Percentiles rank a stretch among this genome's conserved stretches.
These are phyloP conservation scores for Tylopilus intermedius DNA, from an alignment of 768 basidiomycete species.

Conservation along the genomic window DNA sequence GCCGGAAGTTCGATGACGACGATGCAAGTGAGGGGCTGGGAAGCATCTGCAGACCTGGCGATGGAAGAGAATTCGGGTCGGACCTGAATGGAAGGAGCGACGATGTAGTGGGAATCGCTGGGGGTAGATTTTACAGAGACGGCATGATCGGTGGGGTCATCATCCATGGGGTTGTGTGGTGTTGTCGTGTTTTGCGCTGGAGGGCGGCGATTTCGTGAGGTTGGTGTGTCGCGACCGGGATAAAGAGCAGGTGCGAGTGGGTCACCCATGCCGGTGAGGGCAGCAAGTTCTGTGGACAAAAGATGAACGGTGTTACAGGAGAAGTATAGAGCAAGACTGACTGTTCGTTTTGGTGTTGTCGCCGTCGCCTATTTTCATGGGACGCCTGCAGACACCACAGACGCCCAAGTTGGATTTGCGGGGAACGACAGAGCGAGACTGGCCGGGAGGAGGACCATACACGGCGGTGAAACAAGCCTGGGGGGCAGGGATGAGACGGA, in stretches of 20 bases:
- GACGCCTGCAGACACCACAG: conserved; percentile 93
- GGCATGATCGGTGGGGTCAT: conserved; percentile 74
- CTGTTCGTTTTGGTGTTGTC: conserved; percentile 84
- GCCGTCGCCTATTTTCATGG: conserved; percentile 92
- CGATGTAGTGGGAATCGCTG: conserved; percentile 61
- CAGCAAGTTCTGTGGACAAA: conserved; percentile 73
- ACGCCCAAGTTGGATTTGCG: conserved; percentile 83
- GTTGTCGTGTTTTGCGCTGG: conserved; percentile 20
- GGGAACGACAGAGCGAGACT: conserved; percentile 49
- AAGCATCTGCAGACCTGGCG: conserved; percentile 60
- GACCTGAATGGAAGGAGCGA: conserved; percentile 90
- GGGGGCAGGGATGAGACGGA: conserved; percentile 4
- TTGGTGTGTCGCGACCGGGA: conserved; percentile 59
- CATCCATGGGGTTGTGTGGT: conserved; percentile 67
- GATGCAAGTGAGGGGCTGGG: conserved; percentile 89
- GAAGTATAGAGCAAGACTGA: conserved; percentile 35
- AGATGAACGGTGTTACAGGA: conserved; percentile 5
- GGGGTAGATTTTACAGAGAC: conserved; percentile 45
- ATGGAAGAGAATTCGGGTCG: conserved; percentile 87
- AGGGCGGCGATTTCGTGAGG: conserved; percentile 33
- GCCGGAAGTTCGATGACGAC: conserved; percentile 89
- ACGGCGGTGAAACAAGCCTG: conserved; percentile 96
- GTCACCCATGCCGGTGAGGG: conserved; percentile 85
- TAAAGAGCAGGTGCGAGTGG: conserved; percentile 50
- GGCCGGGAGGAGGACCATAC: conserved; percentile 79